A percentile compares a stretch with the other conserved stretches of the same genome.
Conservation (phyloP, 805 yeast genomes). For the Ogataea saltuana region DNA sequence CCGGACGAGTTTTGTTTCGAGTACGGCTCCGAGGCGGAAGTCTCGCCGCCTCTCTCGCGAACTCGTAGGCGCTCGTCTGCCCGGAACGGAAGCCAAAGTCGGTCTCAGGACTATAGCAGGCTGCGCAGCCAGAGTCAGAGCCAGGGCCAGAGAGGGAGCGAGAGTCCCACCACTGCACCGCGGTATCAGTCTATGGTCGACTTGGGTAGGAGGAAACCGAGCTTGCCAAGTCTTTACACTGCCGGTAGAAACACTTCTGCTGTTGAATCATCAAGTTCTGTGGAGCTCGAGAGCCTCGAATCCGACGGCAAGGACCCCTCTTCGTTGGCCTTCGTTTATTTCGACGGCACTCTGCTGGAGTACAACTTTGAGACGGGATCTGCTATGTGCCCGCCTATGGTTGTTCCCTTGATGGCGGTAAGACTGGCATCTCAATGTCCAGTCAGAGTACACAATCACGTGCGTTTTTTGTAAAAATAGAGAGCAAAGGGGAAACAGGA, state of each 20-base stretch:
- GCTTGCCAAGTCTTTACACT: not conserved
- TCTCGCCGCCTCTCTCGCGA: not conserved
- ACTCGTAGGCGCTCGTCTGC: not conserved
- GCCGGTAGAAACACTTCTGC: no score
- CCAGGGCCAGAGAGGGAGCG: no score
- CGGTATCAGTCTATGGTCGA: no score
- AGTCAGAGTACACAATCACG: not conserved
- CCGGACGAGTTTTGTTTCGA: constrained; percentile 4
- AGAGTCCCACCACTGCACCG: no score
- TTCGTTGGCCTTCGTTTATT: constrained; percentile 16
- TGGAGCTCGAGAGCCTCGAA: not conserved
- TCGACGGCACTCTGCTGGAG: constrained; percentile 19
- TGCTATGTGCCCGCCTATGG: constrained; percentile 18
- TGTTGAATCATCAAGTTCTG: no score
- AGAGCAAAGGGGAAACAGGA: not conserved
- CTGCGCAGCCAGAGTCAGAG: no score
- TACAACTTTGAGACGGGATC: constrained; percentile 17
- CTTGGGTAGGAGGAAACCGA: no score
- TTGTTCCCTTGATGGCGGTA: constrained; percentile 23
- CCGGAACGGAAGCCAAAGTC: no score
- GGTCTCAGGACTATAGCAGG: no score
- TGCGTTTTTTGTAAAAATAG: not conserved
- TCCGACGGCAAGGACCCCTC: not conserved
- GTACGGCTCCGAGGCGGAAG: constrained; percentile 1
- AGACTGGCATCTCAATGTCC: constrained; percentile 16